phyloP scores from a whole-genome alignment of 345 rosid genomes.

The Erodium maritimum region DNA sequence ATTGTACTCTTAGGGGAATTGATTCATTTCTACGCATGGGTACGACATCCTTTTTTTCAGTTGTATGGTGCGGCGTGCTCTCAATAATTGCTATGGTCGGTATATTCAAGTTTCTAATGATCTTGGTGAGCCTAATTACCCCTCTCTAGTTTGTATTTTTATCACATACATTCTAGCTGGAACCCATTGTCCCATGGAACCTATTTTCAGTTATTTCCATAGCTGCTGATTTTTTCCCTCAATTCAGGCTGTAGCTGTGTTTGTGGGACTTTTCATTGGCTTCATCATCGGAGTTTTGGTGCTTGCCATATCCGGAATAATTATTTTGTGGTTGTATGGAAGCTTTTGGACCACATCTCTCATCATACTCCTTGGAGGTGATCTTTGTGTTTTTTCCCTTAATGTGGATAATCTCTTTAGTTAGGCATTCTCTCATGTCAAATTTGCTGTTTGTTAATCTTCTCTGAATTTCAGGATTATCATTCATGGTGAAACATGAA shows the following conservation, averaged over 20 bases:
- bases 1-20: slow-evolving; percentile 72
- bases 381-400: slow-evolving; percentile 9
- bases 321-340: slow-evolving; percentile 82
- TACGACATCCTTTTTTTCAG: slow-evolving; percentile 65
- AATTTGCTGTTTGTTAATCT: slow-evolving; percentile 8
- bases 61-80: slow-evolving; percentile 84
- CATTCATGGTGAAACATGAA: slow-evolving; percentile 57
- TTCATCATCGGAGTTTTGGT: slow-evolving; percentile 46
- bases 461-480: slow-evolving; percentile 41
- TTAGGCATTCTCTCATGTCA: background rate
- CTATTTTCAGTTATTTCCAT: background rate
- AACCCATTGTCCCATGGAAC: background rate
- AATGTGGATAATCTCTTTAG: slow-evolving; percentile 1
- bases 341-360: slow-evolving; percentile 80
- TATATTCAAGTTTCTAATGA: slow-evolving; percentile 48
- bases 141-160: background rate
- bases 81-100: slow-evolving; percentile 76
- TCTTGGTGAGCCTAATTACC: slow-evolving; percentile 45
- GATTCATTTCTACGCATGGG: slow-evolving; percentile 85
- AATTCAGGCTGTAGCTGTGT: slow-evolving; percentile 46
- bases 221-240: background rate
- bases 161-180: background rate
- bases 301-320: slow-evolving; percentile 46
- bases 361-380: slow-evolving; percentile 63
- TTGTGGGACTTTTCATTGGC: slow-evolving; percentile 54